phyloP scores from a whole-genome alignment of 768 basidiomycete genomes.

The Boletus rubescentipes region DNA sequence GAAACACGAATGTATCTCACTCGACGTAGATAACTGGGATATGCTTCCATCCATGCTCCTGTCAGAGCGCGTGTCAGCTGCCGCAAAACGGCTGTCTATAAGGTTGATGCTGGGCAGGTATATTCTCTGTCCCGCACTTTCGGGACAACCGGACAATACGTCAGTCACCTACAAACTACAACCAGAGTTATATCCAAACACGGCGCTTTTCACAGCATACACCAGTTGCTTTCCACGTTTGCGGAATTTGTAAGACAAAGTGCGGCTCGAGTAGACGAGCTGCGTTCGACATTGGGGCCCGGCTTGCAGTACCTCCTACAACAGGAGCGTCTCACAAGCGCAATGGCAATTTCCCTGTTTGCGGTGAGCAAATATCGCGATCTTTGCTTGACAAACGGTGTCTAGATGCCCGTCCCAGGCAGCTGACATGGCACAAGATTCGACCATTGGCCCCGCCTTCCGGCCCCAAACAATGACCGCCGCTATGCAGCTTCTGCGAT shows the following conservation, averaged over 20 bases:
- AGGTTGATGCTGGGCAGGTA: conserved; percentile 54
- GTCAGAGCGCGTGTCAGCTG: conserved; percentile 54
- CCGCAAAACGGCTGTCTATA: conserved; percentile 58
- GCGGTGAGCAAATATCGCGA: conserved; percentile 26
- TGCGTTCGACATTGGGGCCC: conserved; percentile 4
- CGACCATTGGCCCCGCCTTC: conserved; percentile 23
- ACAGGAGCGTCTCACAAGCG: conserved; percentile 32
- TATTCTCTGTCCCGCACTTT: conserved; percentile 47
- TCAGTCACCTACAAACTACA: conserved; percentile 13
- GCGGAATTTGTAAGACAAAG: conserved; percentile 21
- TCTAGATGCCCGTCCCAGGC: conserved; percentile 16
- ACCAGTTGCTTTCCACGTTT: conserved; percentile 12
- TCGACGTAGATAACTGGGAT: conserved; percentile 51
- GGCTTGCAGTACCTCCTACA: conserved; percentile 12
- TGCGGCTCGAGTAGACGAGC: conserved; percentile 15
- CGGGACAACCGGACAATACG: conserved; percentile 16
- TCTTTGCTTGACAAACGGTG: not conserved
- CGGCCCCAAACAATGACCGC: conserved; percentile 48
- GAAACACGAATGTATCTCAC: conserved; percentile 10
- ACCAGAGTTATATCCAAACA: not conserved
- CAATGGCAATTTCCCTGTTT: conserved; percentile 38
- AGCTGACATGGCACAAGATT: conserved; percentile 15
- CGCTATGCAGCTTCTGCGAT: conserved; percentile 46
- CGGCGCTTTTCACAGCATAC: conserved; percentile 10
- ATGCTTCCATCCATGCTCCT: conserved; percentile 43